These are phyloP conservation scores for Moricandia arvensis DNA, from an alignment of 345 rosid genomes.

Conservation along the genomic window DNA sequence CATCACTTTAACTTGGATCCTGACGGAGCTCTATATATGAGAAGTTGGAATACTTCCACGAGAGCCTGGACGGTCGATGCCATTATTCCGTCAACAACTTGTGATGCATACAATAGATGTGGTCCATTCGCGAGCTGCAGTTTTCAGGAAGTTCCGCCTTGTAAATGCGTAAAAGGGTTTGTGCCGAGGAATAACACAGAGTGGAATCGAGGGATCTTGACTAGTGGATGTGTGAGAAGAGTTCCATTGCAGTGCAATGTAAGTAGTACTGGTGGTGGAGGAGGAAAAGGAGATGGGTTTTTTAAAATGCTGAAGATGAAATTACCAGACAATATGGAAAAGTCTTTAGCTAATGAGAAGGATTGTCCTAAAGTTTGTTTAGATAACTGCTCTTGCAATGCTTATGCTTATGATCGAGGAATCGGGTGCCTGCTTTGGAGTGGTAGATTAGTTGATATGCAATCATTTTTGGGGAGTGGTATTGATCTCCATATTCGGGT, in stretches of 20 bases:
- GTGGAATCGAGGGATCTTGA: constrained; percentile 48
- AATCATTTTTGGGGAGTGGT: constrained; percentile 26
- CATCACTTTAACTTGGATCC: neutral
- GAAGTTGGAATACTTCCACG: neutral
- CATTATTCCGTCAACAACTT: neutral
- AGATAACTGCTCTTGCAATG: constrained; percentile 49
- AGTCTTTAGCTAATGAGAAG: constrained; percentile 9
- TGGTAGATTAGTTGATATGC: constrained; percentile 38
- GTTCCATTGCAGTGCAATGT: constrained; percentile 35
- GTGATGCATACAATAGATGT: neutral
- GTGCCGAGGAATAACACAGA: constrained; percentile 43
- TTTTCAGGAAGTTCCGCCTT: neutral
- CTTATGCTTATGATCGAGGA: constrained; percentile 48
- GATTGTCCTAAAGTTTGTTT: constrained; percentile 42
- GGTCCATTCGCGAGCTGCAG: neutral
- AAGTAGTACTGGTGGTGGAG: constrained; percentile 6
- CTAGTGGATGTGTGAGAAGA: constrained; percentile 47
- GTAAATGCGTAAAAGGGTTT: constrained; percentile 52
- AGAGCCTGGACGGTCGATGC: neutral
- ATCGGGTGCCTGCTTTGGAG: constrained; percentile 53
- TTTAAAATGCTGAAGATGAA: constrained; percentile 37
- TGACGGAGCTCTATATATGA: neutral
- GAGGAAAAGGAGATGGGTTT: constrained; percentile 44
- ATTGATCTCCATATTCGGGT: constrained; percentile 44
- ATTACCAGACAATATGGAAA: constrained; percentile 42